Percentiles rank a stretch among this genome's conserved stretches.
Evolutionary conservation across 78 protist genomes (phyloP).

Genomic region (Dictyostelium brefeldianum): DNA sequence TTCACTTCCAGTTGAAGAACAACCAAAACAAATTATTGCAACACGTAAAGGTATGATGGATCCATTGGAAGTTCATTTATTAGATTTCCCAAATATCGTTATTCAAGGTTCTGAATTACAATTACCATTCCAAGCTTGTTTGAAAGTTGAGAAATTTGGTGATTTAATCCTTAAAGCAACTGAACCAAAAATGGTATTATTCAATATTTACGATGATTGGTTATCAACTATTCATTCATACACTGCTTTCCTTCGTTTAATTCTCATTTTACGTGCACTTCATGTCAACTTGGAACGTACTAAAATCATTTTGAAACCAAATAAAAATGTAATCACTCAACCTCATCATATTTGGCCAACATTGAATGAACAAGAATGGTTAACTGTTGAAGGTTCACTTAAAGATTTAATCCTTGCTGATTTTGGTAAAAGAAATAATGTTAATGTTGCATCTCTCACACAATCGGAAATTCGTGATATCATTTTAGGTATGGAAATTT

Average conservation of each 20-base stretch:
- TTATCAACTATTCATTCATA: conserved; percentile 92
- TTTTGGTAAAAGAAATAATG: conserved; percentile 99
- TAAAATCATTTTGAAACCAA: conserved; percentile 96
- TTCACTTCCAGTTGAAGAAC: conserved; percentile 99
- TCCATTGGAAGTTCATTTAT: conserved; percentile 99
- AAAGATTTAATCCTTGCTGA: conserved; percentile 99
- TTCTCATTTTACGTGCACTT: conserved; percentile 98
- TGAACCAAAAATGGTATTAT: conserved; percentile 98
- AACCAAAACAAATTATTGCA: conserved; percentile 99
- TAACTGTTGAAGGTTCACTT: conserved; percentile 95
- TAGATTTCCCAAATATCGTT: conserved; percentile 97
- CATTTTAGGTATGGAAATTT: conserved; percentile 99
- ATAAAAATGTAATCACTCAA: conserved; percentile 93
- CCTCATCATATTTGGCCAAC: conserved; percentile 99
- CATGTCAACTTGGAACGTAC: conserved; percentile 97
- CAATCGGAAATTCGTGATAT: conserved; percentile 99
- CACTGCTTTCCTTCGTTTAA: conserved; percentile 99
- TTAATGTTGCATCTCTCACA: conserved; percentile 97
- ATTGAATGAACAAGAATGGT: conserved; percentile 99
- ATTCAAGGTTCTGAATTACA: conserved; percentile 99
- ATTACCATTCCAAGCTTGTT: conserved; percentile 98
- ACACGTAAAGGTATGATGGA: conserved; percentile 99
- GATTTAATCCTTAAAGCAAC: conserved; percentile 99
- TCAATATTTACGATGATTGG: conserved; percentile 99
- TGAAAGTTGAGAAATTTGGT: conserved; percentile 98